Conservation (phyloP, 2,329 filamentous ascomycete species). For the Daldinia sp. region DNA sequence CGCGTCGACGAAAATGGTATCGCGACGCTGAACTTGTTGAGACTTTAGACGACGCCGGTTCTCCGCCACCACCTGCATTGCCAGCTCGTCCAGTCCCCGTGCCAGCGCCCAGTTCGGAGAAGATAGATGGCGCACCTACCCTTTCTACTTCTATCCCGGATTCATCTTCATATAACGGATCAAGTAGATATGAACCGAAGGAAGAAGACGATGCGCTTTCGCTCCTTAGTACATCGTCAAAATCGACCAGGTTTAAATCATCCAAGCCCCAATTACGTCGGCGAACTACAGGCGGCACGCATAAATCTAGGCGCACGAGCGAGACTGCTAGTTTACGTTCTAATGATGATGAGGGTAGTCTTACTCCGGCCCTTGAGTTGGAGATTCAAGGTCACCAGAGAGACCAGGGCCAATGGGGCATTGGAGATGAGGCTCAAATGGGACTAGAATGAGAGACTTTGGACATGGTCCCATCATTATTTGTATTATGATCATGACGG, state of each 20-base stretch:
- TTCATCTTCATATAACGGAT: constrained; percentile 21
- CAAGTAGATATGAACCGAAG: constrained; percentile 16
- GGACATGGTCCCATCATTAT: not conserved
- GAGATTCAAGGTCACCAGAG: constrained; percentile 62
- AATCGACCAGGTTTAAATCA: constrained; percentile 41
- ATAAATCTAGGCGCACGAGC: constrained; percentile 52
- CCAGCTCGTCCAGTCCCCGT: constrained; percentile 43
- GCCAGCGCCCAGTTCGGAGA: constrained; percentile 33
- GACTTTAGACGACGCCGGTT: constrained; percentile 51
- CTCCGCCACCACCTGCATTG: constrained; percentile 40
- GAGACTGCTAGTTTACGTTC: constrained; percentile 53
- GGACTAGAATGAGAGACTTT: constrained; percentile 68
- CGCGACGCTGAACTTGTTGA: constrained; percentile 96
- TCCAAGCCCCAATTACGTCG: constrained; percentile 38
- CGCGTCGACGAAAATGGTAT: constrained; percentile 92
- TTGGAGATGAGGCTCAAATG: constrained; percentile 87
- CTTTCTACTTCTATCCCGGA: constrained; percentile 32
- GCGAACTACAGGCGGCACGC: constrained; percentile 43
- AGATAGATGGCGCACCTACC: constrained; percentile 13
- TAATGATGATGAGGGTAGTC: constrained; percentile 42
- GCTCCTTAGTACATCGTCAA: constrained; percentile 45
- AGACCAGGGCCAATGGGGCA: constrained; percentile 73
- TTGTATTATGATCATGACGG: constrained; percentile 8
- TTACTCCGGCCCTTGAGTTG: constrained; percentile 53
- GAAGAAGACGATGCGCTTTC: constrained; percentile 44